Base-by-base conservation (phyloP, 495 filamentous ascomycete species). In the Aspergillus funiculosus region DNA sequence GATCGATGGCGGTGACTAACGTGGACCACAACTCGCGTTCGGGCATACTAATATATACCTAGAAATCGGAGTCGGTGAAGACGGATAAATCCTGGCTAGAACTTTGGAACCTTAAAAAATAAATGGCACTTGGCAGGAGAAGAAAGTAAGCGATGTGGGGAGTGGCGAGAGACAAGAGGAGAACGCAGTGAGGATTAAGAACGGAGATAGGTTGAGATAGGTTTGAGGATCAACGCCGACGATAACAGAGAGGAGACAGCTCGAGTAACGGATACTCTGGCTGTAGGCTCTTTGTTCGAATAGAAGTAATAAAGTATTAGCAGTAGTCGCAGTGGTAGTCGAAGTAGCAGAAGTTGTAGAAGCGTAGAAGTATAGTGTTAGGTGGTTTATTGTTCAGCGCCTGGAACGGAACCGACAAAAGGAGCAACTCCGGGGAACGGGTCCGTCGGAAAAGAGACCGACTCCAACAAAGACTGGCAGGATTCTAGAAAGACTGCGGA, bases 11-110 rank as follows among this genome's bases (percentile, higher is more conserved):
- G 50, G 60, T 60, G 40, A 60, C 57, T 47, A 66, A 42, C 25
- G 59, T 55, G 26, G 58, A 51, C 65, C 67, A 71, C 27, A 71
- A 48, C 32, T 64, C 60, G 42, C 47, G 51, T 38, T 62, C 53
- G 52, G 64, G 54, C 67, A 70, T 70, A 49, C 48, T 64, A 58
- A 22, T 24, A 13, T 13, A 41, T 17, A 9, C 14, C 18, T n/a
- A 29, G 7, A 7, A 18, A 9, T 31, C 13, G 30, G 22, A 36
- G 19, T 35, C 13, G 13, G 37, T 9, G 36, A 14, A 24, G 27
- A 32, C 18, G 25, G 30, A 25, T 28, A n/a, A 29, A 29, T 11
- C 30, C 19, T 8, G 20, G 37, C 17, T 26, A 20, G 25, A n/a
- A 13, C 5, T n/a, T n/a, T n/a, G n/a, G n/a, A n/a, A 20, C 11